A percentile compares a stretch with the other conserved stretches of the same genome.
Evolutionary conservation across 2,329 filamentous ascomycete species (phyloP).

Genomic region (Penicillium hordei): DNA sequence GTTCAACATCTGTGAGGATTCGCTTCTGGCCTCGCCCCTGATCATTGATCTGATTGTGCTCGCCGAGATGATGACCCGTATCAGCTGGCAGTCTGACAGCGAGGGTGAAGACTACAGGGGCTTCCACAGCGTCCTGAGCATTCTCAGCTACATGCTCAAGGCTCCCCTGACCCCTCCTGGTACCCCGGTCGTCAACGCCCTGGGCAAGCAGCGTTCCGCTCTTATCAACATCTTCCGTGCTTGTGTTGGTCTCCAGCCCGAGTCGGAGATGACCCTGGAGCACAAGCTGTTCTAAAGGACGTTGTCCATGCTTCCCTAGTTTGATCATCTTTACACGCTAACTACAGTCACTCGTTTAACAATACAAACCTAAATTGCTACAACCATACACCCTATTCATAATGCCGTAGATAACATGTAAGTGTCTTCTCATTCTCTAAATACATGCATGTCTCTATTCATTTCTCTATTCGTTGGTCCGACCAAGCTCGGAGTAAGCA

Average conservation of each 20-base stretch:
- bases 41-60: constrained; percentile 96
- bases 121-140: constrained; percentile 95
- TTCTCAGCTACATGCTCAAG: constrained; percentile 98
- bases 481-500: constrained; percentile 57
- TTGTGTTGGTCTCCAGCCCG: constrained; percentile 92
- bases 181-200: constrained; percentile 90
- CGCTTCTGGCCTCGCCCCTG: constrained; percentile 87
- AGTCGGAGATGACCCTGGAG: constrained; percentile 98
- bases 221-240: constrained; percentile 98
- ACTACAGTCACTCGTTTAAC: constrained; percentile 31
- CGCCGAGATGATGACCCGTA: constrained; percentile 97
- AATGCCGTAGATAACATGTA: background rate
- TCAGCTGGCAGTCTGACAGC: constrained; percentile 76
- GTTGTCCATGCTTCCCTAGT: background rate
- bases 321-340: constrained; percentile 11
- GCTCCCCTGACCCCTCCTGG: constrained; percentile 91
- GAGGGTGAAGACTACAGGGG: constrained; percentile 73
- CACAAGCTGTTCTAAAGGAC: constrained; percentile 80
- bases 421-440: background rate
- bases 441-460: background rate
- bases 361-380: constrained; percentile 12
- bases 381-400: background rate
- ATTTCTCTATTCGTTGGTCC: constrained; percentile 14
- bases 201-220: constrained; percentile 92
- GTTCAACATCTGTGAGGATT: constrained; percentile 99